Evolutionary conservation across 1,284 basidiomycete species (phyloP).

Genomic region (Puccinia coronata): DNA sequence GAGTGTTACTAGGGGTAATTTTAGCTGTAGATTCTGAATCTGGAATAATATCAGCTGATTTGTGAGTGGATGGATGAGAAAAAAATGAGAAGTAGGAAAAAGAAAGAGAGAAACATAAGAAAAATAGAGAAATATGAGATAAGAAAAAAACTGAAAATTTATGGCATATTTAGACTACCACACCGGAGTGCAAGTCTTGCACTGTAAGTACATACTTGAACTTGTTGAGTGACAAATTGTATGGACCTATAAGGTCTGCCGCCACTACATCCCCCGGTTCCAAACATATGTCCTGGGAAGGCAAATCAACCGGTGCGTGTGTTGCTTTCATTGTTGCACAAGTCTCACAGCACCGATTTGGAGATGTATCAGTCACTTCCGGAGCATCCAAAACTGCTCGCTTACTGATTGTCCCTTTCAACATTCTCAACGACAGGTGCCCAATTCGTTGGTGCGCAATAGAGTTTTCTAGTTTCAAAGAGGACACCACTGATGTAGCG

Average conservation of each 20-base stretch:
- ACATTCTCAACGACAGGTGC: no score
- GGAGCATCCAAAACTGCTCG: background rate
- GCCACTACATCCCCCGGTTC: slow-evolving; percentile 6
- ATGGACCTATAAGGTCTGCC: background rate
- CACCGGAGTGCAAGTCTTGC: background rate
- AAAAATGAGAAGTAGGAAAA: no score
- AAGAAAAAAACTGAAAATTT: no score
- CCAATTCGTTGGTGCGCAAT: background rate
- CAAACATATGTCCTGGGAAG: background rate
- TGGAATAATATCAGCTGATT: no score
- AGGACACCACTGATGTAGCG: background rate
- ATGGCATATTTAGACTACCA: no score
- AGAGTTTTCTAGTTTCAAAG: no score
- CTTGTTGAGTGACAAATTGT: background rate
- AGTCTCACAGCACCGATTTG: slow-evolving; percentile 9
- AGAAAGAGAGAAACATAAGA: no score
- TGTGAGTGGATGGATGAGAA: no score
- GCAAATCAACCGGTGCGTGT: background rate
- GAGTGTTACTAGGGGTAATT: no score
- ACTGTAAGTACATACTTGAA: background rate
- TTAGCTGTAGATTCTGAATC: no score
- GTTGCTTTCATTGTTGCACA: background rate
- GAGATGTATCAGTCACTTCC: no score
- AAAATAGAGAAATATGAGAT: no score
- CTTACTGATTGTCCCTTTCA: background rate